Evolutionary conservation across 2,329 filamentous ascomycete genomes (phyloP), one percentile per base, ranked within the genome.

Genomic region (Cadophora sp.): DNA sequence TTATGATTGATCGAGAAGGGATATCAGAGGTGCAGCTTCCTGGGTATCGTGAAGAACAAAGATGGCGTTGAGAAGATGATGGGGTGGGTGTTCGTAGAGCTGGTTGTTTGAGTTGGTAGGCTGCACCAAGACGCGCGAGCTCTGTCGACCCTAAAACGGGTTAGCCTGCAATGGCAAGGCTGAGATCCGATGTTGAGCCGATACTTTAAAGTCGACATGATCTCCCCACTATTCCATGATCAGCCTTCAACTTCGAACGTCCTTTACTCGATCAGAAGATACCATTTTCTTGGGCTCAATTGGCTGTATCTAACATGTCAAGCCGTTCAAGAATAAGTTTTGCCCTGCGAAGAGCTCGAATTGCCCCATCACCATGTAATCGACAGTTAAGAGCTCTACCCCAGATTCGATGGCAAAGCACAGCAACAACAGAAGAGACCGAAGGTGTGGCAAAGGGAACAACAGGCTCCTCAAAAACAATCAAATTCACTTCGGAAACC

Each of bases 401-500:
- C 7, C 75, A 77, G 68, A 29, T 66, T 8, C 71, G 77, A 70
- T 76, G 69, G 69, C 71, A 73, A 72, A 78, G 73, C 64, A 78
- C 75, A 29, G 73, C 75, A 24, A 76, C 53, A 27, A 75, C 73
- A 26, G 76, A 77, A 62, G 73, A 72, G 24, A 70, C 37, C 63
- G 75, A 76, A 66, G 75, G 72, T 4, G 64, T 70, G 43, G 67
- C 73, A 50, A 75, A 77, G 68, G 71, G 72, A 27, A 73, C 73
- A 14, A 75, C 74, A n/a, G 71, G 68, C 4, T 66, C 73, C 31
- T 73, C 76, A 12, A 83, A 84, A 72, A 76, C 80, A 19, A 83
- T 91, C 77, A 92, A 92, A 79, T 92, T 92, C 82, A 99, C 96
- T 19, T 89, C 92, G 64, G 92, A 97, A 74, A 91, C 90, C 64